Evolutionary conservation across 164 flowering plant genomes (phyloP).

Genomic region (Sextonia rubra): DNA sequence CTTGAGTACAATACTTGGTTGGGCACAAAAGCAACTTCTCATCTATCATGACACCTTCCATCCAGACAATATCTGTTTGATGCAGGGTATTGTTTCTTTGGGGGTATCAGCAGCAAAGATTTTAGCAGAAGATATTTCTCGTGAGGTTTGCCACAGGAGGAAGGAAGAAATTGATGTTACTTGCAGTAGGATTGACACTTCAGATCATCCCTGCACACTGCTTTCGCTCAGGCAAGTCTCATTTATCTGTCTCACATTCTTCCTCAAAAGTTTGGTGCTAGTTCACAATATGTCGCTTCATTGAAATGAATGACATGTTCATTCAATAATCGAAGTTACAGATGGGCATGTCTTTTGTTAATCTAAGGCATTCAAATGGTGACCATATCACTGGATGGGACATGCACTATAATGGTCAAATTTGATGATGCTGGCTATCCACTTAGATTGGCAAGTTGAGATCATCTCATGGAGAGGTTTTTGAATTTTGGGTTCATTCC

Average conservation of each 20-base stretch:
- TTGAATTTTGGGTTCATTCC: no score
- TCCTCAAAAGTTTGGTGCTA: neutral
- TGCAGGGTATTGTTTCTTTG: conserved; percentile 56
- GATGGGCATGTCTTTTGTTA: neutral
- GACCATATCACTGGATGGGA: neutral
- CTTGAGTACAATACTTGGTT: conserved; percentile 55
- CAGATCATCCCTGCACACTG: conserved; percentile 67
- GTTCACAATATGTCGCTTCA: neutral
- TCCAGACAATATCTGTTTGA: conserved; percentile 39
- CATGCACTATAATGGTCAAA: neutral
- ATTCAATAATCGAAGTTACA: neutral
- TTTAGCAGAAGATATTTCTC: conserved; percentile 59
- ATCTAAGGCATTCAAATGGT: neutral
- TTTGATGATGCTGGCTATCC: neutral
- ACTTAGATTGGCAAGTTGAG: no score
- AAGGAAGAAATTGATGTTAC: conserved; percentile 47
- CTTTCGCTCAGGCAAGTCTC: conserved; percentile 84
- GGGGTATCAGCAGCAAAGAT: conserved; percentile 53
- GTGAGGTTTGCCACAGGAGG: conserved; percentile 46
- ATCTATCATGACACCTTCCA: conserved; percentile 67
- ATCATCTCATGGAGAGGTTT: no score
- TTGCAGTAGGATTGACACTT: conserved; percentile 54
- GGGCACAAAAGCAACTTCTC: conserved; percentile 77
- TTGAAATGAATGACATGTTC: neutral
- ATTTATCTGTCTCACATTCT: neutral